phyloP scores from a whole-genome alignment of 1,284 basidiomycete genomes.

The Sanghuangporus weigelae region DNA sequence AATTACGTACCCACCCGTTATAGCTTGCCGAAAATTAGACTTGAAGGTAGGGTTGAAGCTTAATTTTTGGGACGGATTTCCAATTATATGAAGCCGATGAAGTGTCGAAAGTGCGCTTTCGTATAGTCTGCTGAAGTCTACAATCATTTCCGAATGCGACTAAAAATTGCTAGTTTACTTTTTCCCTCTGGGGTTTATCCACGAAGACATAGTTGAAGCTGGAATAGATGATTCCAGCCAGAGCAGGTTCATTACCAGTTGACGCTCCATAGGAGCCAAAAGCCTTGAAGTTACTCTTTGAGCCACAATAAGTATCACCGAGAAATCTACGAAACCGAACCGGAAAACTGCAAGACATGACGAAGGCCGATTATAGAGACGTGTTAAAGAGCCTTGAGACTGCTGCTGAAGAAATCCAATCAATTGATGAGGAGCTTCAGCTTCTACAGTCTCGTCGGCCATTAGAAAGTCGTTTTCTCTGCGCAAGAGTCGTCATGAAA shows the following conservation, averaged over 20 bases:
- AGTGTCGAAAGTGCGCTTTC: constrained; percentile 66
- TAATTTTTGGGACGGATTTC: constrained; percentile 54
- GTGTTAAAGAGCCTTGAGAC: constrained; percentile 76
- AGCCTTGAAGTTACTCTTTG: constrained; percentile 45
- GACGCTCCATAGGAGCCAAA: constrained; percentile 80
- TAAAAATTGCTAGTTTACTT: constrained; percentile 43
- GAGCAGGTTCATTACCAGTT: constrained; percentile 86
- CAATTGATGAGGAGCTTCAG: constrained; percentile 47
- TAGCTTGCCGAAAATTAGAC: constrained; percentile 75
- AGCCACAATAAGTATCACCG: background rate
- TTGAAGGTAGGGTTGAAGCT: constrained; percentile 77
- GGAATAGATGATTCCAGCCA: constrained; percentile 85
- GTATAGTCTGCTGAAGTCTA: constrained; percentile 51
- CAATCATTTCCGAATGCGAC: background rate
- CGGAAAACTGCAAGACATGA: constrained; percentile 93
- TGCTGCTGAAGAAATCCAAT: constrained; percentile 84
- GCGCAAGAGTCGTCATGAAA: background rate
- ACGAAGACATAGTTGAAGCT: constrained; percentile 70
- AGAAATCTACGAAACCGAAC: constrained; percentile 33
- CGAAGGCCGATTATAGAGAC: constrained; percentile 86
- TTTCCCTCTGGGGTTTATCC: constrained; percentile 74
- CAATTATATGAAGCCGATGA: constrained; percentile 70
- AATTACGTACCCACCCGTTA: constrained; percentile 80
- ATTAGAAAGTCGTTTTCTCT: background rate
- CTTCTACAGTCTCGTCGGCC: constrained; percentile 1